Conservation (phyloP, 1,139 yeast species). For the Pichia sp. region DNA sequence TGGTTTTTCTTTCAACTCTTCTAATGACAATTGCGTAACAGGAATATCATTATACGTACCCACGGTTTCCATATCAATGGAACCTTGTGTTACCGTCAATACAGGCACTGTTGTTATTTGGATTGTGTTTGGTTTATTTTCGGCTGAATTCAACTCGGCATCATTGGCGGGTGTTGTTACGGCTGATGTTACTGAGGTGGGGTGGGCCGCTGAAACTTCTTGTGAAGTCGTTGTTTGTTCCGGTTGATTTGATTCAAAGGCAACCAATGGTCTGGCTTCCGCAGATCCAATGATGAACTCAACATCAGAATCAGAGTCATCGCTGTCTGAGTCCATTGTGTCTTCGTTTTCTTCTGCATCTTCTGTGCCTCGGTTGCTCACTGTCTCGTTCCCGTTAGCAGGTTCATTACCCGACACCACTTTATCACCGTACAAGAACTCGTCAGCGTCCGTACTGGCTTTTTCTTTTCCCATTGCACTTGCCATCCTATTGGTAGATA, state of each 20-base stretch:
- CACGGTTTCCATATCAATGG: conserved; percentile 63
- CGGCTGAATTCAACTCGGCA: not conserved
- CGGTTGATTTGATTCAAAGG: no score
- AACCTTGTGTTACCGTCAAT: conserved; percentile 19
- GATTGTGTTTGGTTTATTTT: conserved; percentile 18
- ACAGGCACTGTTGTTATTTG: conserved; percentile 23
- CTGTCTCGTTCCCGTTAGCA: no score
- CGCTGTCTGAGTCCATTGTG: conserved; percentile 28
- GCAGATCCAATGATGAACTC: conserved; percentile 52
- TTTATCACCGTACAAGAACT: not conserved
- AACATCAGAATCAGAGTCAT: conserved; percentile 51
- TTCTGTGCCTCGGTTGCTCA: not conserved
- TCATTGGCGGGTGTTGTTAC: conserved; percentile 17
- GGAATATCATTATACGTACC: conserved; percentile 82
- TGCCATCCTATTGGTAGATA: no score
- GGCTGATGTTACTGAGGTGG: conserved; percentile 15
- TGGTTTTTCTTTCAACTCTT: conserved; percentile 83
- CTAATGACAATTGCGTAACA: conserved; percentile 74
- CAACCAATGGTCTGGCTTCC: conserved; percentile 22
- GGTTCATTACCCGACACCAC: not conserved
- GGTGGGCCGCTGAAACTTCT: not conserved
- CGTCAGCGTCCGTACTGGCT: no score
- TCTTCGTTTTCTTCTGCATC: not conserved
- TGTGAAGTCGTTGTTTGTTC: not conserved
- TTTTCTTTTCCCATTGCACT: no score